Evolutionary conservation across 441 rosid species (phyloP), one percentile per base, ranked within the genome.

Genomic region (Brassica balearica): DNA sequence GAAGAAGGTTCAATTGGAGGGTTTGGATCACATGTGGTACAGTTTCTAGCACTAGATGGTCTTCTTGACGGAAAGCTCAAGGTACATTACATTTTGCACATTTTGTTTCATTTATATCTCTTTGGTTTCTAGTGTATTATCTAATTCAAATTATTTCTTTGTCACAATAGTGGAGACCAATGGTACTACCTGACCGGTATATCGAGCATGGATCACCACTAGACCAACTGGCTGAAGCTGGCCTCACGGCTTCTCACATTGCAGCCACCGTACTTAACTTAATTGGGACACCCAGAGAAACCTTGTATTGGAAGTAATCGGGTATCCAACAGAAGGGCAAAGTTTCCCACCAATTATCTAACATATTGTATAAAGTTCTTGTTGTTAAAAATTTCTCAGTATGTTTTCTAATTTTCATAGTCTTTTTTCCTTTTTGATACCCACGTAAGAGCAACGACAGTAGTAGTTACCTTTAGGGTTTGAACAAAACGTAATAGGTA

Each of bases 1-100:
- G 95, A 91, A 77, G 93, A 91, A 81, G 95, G 92, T 59, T 86
- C 91, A 0, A 77, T 89, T 6, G 95, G 92, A 66, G 91, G 92
- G 68, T 91, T 91, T 75, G 80, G 87, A 51, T 82, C 92, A 15
- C 95, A 85, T 68, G 95, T 91, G 17, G 77, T 90, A 3, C 82
- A 89, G 23, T 91, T 84, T 87, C 38, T 91, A 74, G 29, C 75
- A 72, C 71, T 89, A 5, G 82, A 87, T 7, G 95, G 91, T 8
- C 73, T 88, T 7, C 77, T 89, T 8, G 93, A 89, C 22, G 91
- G 93, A 32, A 83, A 85, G 1, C 77, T 87, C 25, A 88, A 88
- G 88, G 95, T 91, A 77, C 15, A 7, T 36, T 23, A 56, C 6
- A 12, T n/a, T 63, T 60, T 29, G 64, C 56, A 67, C 1, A 67